phyloP scores from a whole-genome alignment of 345 rosid species.

The Heritiera fomes region DNA sequence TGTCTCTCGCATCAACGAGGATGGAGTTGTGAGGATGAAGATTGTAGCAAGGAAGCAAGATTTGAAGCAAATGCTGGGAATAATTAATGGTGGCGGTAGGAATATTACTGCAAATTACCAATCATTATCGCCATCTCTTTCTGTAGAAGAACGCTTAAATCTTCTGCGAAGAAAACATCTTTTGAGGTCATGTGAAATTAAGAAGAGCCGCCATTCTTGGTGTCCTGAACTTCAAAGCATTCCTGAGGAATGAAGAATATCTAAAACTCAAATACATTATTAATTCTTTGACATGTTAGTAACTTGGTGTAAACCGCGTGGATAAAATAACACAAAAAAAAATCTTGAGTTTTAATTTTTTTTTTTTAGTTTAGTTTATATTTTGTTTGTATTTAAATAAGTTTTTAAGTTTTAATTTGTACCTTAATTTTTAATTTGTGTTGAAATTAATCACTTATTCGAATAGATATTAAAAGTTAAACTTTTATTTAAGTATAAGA shows the following conservation, averaged over 20 bases:
- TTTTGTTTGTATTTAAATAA: too few species aligned
- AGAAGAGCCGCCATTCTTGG: constrained; percentile 31
- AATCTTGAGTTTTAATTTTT: too few species aligned
- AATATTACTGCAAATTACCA: not conserved
- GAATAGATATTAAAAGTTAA: too few species aligned
- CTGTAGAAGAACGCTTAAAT: constrained; percentile 37
- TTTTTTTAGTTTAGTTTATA: too few species aligned
- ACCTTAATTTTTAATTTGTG: too few species aligned
- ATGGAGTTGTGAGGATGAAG: constrained; percentile 46
- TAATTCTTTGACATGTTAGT: not conserved
- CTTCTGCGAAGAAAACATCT: constrained; percentile 23
- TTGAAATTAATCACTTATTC: too few species aligned
- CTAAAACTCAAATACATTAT: not conserved
- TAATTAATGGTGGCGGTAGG: constrained; percentile 22
- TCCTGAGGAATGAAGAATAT: constrained; percentile 38
- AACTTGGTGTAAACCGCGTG: not conserved
- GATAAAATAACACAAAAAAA: too few species aligned
- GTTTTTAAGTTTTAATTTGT: too few species aligned
- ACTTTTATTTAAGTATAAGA: too few species aligned
- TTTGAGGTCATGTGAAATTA: not conserved
- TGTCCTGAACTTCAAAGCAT: constrained; percentile 44
- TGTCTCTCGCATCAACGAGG: constrained; percentile 28
- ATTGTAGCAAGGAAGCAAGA: constrained; percentile 51
- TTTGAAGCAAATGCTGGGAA: constrained; percentile 42
- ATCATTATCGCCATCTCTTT: not conserved